These are phyloP conservation scores for Keithomyces neogunnii DNA, from an alignment of 2,329 filamentous ascomycete species.

Conservation along the genomic window DNA sequence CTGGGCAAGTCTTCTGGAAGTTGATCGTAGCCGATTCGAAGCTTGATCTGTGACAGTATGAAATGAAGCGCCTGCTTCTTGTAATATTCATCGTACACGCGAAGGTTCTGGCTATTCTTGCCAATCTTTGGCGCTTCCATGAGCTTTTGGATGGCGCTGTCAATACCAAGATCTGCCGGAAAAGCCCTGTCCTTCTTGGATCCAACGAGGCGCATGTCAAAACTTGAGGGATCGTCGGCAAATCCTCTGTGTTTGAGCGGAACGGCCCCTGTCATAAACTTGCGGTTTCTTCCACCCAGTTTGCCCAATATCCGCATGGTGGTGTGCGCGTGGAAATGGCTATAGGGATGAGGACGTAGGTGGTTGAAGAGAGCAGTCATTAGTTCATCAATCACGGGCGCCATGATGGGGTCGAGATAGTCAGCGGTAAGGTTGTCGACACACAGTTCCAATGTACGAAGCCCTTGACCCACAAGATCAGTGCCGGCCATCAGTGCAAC, in stretches of 20 bases:
- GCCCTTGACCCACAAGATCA: conserved; percentile 87
- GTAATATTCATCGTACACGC: conserved; percentile 71
- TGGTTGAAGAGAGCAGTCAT: conserved; percentile 98
- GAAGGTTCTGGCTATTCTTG: conserved; percentile 38
- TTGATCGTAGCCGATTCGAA: conserved; percentile 79
- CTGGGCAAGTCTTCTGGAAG: conserved; percentile 84
- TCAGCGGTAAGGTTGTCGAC: conserved; percentile 97
- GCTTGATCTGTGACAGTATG: conserved; percentile 80
- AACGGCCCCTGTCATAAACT: conserved; percentile 86
- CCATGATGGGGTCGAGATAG: conserved; percentile 98
- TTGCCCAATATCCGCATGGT: conserved; percentile 97
- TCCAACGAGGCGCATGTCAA: conserved; percentile 82
- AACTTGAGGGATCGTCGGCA: conserved; percentile 78
- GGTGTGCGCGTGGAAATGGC: conserved; percentile 94
- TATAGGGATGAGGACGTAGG: conserved; percentile 86
- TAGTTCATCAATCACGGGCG: conserved; percentile 94
- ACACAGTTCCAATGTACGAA: conserved; percentile 89
- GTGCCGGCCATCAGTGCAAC: conserved; percentile 86
- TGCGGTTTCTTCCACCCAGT: conserved; percentile 87
- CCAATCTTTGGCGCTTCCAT: conserved; percentile 65
- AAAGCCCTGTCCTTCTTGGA: conserved; percentile 85
- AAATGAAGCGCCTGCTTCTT: conserved; percentile 88
- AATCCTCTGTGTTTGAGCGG: conserved; percentile 77
- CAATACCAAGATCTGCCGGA: conserved; percentile 76
- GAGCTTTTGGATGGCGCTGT: conserved; percentile 80